Base-by-base conservation (phyloP, 148 eudicot species). In the Persicaria tinctoria region DNA sequence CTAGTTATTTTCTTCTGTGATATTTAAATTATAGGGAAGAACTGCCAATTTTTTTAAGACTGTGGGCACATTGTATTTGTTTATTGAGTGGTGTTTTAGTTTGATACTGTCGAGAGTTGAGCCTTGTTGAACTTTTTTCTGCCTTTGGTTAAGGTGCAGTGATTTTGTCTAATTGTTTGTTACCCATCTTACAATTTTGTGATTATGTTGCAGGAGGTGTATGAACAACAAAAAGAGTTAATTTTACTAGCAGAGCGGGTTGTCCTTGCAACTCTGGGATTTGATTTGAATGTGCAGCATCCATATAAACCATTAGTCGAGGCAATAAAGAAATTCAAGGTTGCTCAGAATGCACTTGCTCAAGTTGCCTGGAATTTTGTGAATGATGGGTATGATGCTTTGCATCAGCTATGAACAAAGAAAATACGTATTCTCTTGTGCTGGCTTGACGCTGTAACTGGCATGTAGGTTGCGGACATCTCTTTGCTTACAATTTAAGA, bases 381-480 rank as follows among this genome's bases (percentile, higher is more conserved):
- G 41, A 93, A 93, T 83, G 98, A 93, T 89, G 98, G 98, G 98
- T 94, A 92, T 77, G 90, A 63, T 63, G 68, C 68, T 32, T 63
- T 27, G 68, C 68, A 32, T 63, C 68, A 63, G 68, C 23, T 32
- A 32, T 63, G 46, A 32, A 63, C 68, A 62, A 62, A 62, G 68
- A 32, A 63, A 32, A 27, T 63, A 63, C 68, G 46, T 63, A 62
- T 27, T 63, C 23, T 63, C 45, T 63, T 59, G 38, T 18, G 23
- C 23, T 23, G 66, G 66, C 66, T 63, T 63, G 68, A 63, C 68
- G 41, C 44, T 63, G 68, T 63, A 32, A 63, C 16, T 63, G 68
- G 68, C 11, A 84, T 95, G 97, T 96, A 95, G 99, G 99, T 96
- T 95, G 79, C 96, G 97, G 90, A 95, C 99, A 75, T 95, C 99